Base-by-base conservation (phyloP, 2,329 filamentous ascomycete species). In the Beauveria caledonica region DNA sequence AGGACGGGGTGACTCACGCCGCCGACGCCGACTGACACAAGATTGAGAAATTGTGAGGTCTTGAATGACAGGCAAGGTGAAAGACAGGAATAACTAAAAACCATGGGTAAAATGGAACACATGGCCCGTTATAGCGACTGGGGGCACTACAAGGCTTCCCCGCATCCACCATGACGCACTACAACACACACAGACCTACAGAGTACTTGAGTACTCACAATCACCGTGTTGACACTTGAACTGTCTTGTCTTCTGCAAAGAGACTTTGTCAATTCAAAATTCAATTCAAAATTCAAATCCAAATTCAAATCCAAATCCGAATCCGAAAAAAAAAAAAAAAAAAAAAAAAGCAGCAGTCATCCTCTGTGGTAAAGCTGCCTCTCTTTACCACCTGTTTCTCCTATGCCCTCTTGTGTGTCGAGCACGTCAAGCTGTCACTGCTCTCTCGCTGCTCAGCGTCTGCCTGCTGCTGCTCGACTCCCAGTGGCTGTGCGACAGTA, bases 401-500 rank as follows among this genome's bases (percentile, higher is more conserved):
- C 48, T 69, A 68, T 62, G 67, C 65, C 45, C 65, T 73, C 53
- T 72, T 70, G 25, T 68, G 69, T 62, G 61, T 63, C 23, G 71
- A 75, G 63, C 71, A 75, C 58, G 62, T 63, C 64, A 69, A 66
- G 36, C 72, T 69, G 25, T 64, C 66, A 8, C 64, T 67, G 46
- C 72, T 73, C 21, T 74, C 72, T 65, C 66, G 27, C 62, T 73
- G 40, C 61, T 74, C 62, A 70, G 66, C 61, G 64, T 66, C 29
- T 75, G 76, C 65, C 58, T 76, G 3, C 66, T 73, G 33, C 59
- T 70, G 17, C 62, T 72, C 48, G 68, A 72, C 52, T 74, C 71
- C 13, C 66, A 76, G 17, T 75, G 73, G 70, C 58, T 64, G 11
- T 19, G 27, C 23, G 48, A 71, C 19, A 67, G 70, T 19, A 67